Conservation (phyloP, 2,329 filamentous ascomycete species). For the Chrysosphaeria jannelii region DNA sequence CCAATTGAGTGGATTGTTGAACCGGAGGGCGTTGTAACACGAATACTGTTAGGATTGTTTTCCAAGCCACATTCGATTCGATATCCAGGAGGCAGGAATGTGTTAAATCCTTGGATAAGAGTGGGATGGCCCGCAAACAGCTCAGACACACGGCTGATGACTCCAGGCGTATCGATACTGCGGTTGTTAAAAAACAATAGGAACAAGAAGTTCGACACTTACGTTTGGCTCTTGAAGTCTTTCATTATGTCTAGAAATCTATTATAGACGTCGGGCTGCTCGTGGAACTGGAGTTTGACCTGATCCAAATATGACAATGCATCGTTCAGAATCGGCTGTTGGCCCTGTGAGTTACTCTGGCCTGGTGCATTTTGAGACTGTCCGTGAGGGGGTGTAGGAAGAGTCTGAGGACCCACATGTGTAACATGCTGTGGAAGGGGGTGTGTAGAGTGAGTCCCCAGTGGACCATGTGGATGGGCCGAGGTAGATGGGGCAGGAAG, state of each 20-base stretch:
- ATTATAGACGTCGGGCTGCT: slow-evolving; percentile 93
- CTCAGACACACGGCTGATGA: slow-evolving; percentile 86
- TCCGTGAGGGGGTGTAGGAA: too few relatives aligned
- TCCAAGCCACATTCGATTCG: slow-evolving; percentile 85
- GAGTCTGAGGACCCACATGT: too few relatives aligned
- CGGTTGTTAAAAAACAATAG: slow-evolving; percentile 1
- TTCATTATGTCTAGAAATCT: slow-evolving; percentile 98
- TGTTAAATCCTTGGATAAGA: slow-evolving; percentile 93
- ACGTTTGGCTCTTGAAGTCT: slow-evolving; percentile 95
- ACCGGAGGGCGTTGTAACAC: slow-evolving; percentile 93
- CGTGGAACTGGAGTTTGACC: slow-evolving; percentile 91
- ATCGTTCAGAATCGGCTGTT: slow-evolving; percentile 58
- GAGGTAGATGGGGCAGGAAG: slow-evolving; percentile 9
- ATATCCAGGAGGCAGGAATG: slow-evolving; percentile 83
- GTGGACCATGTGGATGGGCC: slow-evolving; percentile 9
- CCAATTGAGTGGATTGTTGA: slow-evolving; percentile 76
- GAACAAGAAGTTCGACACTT: slow-evolving; percentile 10
- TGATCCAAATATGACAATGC: slow-evolving; percentile 92
- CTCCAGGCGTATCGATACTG: slow-evolving; percentile 83
- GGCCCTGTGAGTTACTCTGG: slow-evolving; percentile 37
- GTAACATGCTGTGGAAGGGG: too few relatives aligned
- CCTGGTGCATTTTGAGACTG: slow-evolving; percentile 9
- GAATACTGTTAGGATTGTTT: slow-evolving; percentile 82
- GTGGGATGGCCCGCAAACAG: slow-evolving; percentile 89
- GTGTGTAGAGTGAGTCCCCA: neutral